These are phyloP conservation scores for Chloranthus sessilifolius DNA, from an alignment of 164 flowering plant genomes.

Conservation along the genomic window DNA sequence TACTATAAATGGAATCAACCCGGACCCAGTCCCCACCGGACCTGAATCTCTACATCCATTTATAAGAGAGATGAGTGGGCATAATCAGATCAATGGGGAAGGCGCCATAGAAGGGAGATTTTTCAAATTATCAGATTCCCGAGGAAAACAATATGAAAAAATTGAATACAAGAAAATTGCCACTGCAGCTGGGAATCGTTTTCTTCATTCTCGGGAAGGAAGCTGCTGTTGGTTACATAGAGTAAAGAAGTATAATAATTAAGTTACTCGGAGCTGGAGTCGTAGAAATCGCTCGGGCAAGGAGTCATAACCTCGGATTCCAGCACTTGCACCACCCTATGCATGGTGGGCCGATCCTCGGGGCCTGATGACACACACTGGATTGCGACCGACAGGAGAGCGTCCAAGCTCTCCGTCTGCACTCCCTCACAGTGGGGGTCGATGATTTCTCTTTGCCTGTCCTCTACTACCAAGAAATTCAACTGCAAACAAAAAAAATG, in stretches of 20 bases:
- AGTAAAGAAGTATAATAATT: neutral
- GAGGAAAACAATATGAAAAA: no score
- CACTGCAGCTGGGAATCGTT: no score
- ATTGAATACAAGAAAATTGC: no score
- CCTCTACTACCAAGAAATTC: slow-evolving; percentile 71
- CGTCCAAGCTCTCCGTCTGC: slow-evolving; percentile 70
- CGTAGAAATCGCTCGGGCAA: slow-evolving; percentile 93
- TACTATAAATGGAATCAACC: no score
- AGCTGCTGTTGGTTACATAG: no score
- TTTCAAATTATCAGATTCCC: no score
- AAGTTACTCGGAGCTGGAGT: slow-evolving; percentile 70
- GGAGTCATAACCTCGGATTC: slow-evolving; percentile 97
- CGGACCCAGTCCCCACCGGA: no score
- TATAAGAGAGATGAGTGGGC: no score
- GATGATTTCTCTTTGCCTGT: slow-evolving; percentile 68
- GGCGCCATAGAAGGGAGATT: no score
- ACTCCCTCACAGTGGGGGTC: slow-evolving; percentile 83
- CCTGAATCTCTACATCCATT: no score
- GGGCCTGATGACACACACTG: slow-evolving; percentile 86
- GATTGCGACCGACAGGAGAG: slow-evolving; percentile 66
- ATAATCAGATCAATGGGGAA: no score
- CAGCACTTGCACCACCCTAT: slow-evolving; percentile 75
- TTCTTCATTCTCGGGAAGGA: no score
- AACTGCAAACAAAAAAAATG: slow-evolving; percentile 45
- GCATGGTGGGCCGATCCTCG: slow-evolving; percentile 94